phyloP scores from a whole-genome alignment of 495 filamentous ascomycete genomes.

The Pyronema omphalodes region DNA sequence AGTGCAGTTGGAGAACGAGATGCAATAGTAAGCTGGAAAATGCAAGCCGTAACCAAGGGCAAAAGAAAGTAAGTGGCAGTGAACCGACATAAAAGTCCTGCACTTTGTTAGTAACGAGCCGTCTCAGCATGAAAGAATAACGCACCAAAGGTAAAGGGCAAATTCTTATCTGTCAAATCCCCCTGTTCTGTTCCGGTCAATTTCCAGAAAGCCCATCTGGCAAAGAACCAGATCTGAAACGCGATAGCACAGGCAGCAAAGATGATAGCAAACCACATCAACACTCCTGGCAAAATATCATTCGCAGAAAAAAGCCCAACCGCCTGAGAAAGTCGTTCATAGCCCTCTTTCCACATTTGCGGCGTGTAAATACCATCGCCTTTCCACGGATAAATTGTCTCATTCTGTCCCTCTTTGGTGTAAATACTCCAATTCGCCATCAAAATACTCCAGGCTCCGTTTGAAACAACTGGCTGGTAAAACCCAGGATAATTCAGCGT shows the following conservation, averaged over 20 bases:
- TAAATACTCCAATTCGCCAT: conserved; percentile 91
- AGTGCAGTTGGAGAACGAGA: conserved; percentile 43
- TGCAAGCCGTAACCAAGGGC: conserved; percentile 65
- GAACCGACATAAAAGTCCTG: conserved; percentile 46
- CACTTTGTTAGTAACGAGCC: neutral
- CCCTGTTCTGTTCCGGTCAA: conserved; percentile 56
- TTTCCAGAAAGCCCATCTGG: conserved; percentile 54
- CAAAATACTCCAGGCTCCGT: conserved; percentile 67
- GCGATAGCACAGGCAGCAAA: conserved; percentile 47
- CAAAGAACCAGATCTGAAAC: conserved; percentile 55
- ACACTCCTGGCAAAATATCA: conserved; percentile 88
- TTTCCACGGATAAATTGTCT: conserved; percentile 16
- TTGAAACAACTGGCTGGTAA: conserved; percentile 77
- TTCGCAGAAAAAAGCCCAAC: conserved; percentile 58
- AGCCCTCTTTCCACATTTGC: conserved; percentile 47
- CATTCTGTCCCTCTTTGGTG: conserved; percentile 39
- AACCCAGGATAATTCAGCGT: conserved; percentile 83
- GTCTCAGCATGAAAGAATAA: conserved; percentile 7
- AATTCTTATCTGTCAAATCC: conserved; percentile 75
- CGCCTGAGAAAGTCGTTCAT: conserved; percentile 59
- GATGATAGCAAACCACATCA: conserved; percentile 65
- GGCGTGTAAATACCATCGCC: conserved; percentile 66
- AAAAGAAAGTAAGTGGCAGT: conserved; percentile 82
- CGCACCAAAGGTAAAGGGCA: conserved; percentile 81
- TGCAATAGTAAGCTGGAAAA: conserved; percentile 79